Base-by-base conservation (phyloP, 140 eudicot species). In the Oenanthe javanica region DNA sequence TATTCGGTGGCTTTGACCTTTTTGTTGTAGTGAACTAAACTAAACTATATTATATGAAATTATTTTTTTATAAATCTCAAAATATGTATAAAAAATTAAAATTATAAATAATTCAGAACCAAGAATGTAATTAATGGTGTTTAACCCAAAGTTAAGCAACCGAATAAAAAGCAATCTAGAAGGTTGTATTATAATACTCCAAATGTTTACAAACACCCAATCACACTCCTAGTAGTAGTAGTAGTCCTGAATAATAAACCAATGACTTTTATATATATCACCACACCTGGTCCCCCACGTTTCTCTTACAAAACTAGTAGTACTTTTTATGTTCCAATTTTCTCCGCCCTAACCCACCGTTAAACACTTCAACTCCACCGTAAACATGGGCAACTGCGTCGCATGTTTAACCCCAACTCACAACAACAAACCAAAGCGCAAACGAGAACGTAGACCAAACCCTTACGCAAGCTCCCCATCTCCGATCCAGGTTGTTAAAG, bases 371-470 rank as follows among this genome's bases (percentile, higher is more conserved):
- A 23, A 21, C 61, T 38, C 2, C 51, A 13, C 75, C 67, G 9
- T 19, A n/a, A 31, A 25, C 82, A 85, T 86, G 89, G 89, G 89
- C 7, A 86, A 86, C 70, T 59, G 84, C 43, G 77, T 79, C 82
- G 51, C 88, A 27, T 85, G 88, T 52, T 45, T 85, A 57, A 75
- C 59, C 18, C 76, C 85, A 4, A 46, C 78, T 4, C 38, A n/a
- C 52, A 54, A 76, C 8, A 78, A 77, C 48, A 23, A 27, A 45
- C 46, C 9, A 31, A 70, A 31, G 11, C 63, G 79, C 48, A 46
- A 36, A 49, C 21, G 77, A 49, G 86, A 79, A 45, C 77, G 80
- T 6, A 40, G 66, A 21, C 89, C 84, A 4, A 86, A 86, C 50
- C 86, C 86, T 1, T 83, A 82, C 31, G 48, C 87, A 12, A 66